A percentile compares a stretch with the other conserved stretches of the same genome.
These are phyloP conservation scores for Chaetomium fimeti DNA, from an alignment of 495 filamentous ascomycete species.

Conservation along the genomic window DNA sequence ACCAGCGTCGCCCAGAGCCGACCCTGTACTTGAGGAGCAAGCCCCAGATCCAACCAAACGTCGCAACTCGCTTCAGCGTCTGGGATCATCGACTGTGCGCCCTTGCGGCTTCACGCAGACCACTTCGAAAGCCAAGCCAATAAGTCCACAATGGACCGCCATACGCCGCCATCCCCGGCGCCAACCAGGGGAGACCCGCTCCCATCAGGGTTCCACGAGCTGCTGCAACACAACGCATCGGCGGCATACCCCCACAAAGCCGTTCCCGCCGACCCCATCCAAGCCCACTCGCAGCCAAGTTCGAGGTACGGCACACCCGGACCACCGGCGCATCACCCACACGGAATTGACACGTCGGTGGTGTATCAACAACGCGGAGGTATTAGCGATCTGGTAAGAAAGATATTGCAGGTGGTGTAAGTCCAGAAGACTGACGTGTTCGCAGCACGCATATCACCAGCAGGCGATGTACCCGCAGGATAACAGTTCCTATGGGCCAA, in stretches of 20 bases:
- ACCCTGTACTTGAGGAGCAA: background rate
- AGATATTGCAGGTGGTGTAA: background rate
- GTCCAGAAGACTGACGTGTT: constrained; percentile 19
- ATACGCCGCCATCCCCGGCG: constrained; percentile 44
- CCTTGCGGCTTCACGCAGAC: background rate
- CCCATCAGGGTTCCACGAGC: constrained; percentile 48
- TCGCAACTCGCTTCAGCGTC: background rate
- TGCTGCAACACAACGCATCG: constrained; percentile 51
- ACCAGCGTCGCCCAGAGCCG: background rate
- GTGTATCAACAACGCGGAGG: constrained; percentile 35
- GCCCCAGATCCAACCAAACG: background rate
- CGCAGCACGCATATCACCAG: constrained; percentile 38
- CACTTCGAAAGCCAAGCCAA: background rate
- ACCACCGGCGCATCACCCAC: constrained; percentile 32
- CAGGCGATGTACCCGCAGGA: constrained; percentile 40
- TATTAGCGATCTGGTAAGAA: constrained; percentile 27
- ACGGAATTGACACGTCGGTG: constrained; percentile 22
- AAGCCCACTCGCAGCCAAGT: constrained; percentile 42
- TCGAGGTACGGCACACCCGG: constrained; percentile 46
- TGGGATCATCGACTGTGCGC: background rate
- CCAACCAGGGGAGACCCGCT: constrained; percentile 41
- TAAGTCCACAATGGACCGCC: constrained; percentile 35
- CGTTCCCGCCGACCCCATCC: constrained; percentile 26
- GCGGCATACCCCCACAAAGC: constrained; percentile 33
- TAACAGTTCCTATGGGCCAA: constrained; percentile 34